Base-by-base conservation (phyloP, 768 basidiomycete species). In the Termitomyces eurrhizus region DNA sequence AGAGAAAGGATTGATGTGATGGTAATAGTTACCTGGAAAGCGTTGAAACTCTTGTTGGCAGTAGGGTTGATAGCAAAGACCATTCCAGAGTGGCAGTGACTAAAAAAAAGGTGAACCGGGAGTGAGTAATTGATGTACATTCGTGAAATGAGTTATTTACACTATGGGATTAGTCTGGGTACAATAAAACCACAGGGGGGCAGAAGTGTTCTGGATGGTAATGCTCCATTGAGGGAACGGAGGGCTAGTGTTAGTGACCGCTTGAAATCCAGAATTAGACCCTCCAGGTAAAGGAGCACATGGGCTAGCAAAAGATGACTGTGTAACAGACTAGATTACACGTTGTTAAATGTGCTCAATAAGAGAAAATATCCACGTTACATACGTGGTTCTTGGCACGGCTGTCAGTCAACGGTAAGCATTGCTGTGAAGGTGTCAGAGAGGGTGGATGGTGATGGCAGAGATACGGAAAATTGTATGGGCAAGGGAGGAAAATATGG, bases 151-250 rank as follows among this genome's bases (percentile, higher is more conserved):
- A 42, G 14, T 53, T 48, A 56, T 41, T 63, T 62, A 73, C 71
- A 52, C 58, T 1, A 57, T 66, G 35, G 74, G 69, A 12, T 12
- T 65, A 1, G 73, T 76, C 70, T 86, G 84, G 18, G 74, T 76
- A 63, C 84, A 87, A 78, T 77, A 84, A 78, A 87, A 85, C 85
- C 85, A 88, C 29, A 85, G 70, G 12, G 86, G 83, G 3, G 74
- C 64, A n/a, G 75, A 70, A 18, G 74, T 70, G 66, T 83, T 73
- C 55, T 73, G 69, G 56, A 86, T 66, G 46, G 76, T 79, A 73
- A 84, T 53, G 24, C 8, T 53, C 58, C 58, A 59, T 35, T 7
- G 21, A 32, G 57, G 48, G 48, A 50, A 24, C 2, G 48, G 36
- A 50, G n/a, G 1, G n/a, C 9, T 16, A 18, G 68, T 68, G 36